phyloP scores from a whole-genome alignment of 371 early-diverging fungal species.

The Mucor mucedo region DNA sequence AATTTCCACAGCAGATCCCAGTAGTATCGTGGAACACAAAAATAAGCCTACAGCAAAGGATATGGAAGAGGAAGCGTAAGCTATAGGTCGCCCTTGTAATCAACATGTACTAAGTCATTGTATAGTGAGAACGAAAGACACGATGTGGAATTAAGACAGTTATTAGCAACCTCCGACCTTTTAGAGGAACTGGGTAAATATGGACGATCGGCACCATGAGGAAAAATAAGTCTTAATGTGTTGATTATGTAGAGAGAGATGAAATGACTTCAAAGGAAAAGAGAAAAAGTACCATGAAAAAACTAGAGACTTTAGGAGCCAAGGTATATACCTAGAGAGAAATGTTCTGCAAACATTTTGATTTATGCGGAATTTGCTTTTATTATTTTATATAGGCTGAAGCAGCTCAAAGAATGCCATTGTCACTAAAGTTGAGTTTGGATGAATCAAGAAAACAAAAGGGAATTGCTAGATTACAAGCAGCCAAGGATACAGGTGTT shows the following conservation, averaged over 20 bases:
- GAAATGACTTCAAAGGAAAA: slow-evolving; percentile 52
- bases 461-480: slow-evolving; percentile 33
- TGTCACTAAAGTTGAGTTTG: slow-evolving; percentile 38
- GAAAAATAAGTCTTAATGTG: background rate
- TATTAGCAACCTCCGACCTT: slow-evolving; percentile 45
- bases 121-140: slow-evolving; percentile 44
- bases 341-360: background rate
- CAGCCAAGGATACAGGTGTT: slow-evolving; percentile 51
- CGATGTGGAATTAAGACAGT: slow-evolving; percentile 46
- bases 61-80: slow-evolving; percentile 45
- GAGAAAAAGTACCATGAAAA: slow-evolving; percentile 46
- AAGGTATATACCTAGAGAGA: slow-evolving; percentile 28
- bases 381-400: slow-evolving; percentile 7
- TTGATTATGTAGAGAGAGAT: slow-evolving; percentile 37
- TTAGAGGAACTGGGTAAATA: slow-evolving; percentile 49
- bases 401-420: slow-evolving; percentile 30
- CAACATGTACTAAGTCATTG: background rate
- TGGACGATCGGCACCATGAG: background rate
- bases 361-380: background rate
- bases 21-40: slow-evolving; percentile 9
- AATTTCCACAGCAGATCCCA: slow-evolving; percentile 29
- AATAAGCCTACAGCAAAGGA: slow-evolving; percentile 31
- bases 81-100: background rate
- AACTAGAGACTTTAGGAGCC: slow-evolving; percentile 46
- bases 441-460: slow-evolving; percentile 32